Evolutionary conservation across 23 red algal genomes (phyloP), one percentile per base, ranked within the genome.

Genomic region (Gracilariopsis chorda): DNA sequence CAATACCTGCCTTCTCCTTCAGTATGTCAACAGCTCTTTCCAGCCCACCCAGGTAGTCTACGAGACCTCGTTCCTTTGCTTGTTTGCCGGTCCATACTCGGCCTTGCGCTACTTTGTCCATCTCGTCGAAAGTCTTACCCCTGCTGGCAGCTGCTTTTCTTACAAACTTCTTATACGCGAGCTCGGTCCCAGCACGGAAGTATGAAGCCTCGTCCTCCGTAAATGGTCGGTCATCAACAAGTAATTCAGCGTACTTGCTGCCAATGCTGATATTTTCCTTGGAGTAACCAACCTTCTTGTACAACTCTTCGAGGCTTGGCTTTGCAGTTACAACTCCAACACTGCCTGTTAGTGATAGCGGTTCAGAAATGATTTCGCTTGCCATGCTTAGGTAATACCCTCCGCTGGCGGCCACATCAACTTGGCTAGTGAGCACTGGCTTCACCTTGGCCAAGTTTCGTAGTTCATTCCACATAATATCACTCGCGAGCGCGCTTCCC

Each of bases 371-470:
- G 83, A 98, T 98, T 27, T 95, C 83, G 45, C 96, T 92, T 21
- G 86, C 96, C 96, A 98, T 98, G 48, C 88, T 79, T 33, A 98
- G 46, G 80, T 95, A 98, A 69, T 98, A 98, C 4, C 96, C 96
- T 21, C 96, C 96, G 73, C 88, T 93, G 8, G 88, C 96, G 14
- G 96, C 96, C 11, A 98, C 93, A 47, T 95, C 93, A 45, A 83
- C 73, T 80, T 93, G 92, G 28, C 77, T 92, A 11, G 96, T 89
- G 29, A 98, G 69, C 42, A 98, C 61, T 43, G 96, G 96, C 82
- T 98, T 98, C 36, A 34, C 73, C 76, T 93, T 52, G 12, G 49
- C 76, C 12, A 95, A 77, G 24, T 78, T 79, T 46, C 76, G 72
- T 6, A 98, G 27, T 41, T 95, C 92, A 39, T 53, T 52, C 92